Conservation (phyloP, 2,329 filamentous ascomycete genomes). For the Fusarium transvaalense region DNA sequence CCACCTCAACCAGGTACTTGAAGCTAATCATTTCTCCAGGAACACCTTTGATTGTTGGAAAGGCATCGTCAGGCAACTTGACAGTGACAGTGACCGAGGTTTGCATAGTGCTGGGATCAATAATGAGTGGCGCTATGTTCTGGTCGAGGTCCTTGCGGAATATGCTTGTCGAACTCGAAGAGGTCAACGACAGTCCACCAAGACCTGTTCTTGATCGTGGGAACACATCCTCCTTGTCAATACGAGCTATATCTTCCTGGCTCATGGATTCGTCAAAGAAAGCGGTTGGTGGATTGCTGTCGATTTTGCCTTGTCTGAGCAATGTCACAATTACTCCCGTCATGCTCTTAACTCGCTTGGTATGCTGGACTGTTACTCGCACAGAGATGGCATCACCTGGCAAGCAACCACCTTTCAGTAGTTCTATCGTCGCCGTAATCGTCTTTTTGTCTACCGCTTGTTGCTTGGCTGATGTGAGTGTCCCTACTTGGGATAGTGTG, state of each 20-base stretch:
- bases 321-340: slow-evolving; percentile 93
- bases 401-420: slow-evolving; percentile 84
- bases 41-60: slow-evolving; percentile 90
- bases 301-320: slow-evolving; percentile 90
- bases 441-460: slow-evolving; percentile 74
- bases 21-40: slow-evolving; percentile 96
- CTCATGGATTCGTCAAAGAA: slow-evolving; percentile 65
- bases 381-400: slow-evolving; percentile 87
- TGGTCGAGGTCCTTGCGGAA: slow-evolving; percentile 96
- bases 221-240: slow-evolving; percentile 85
- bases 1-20: slow-evolving; percentile 91
- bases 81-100: slow-evolving; percentile 86
- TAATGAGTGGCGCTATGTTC: slow-evolving; percentile 86
- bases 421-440: slow-evolving; percentile 87
- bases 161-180: slow-evolving; percentile 87
- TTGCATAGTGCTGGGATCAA: slow-evolving; percentile 83
- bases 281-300: slow-evolving; percentile 73
- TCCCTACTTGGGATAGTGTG: slow-evolving; percentile 52
- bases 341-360: slow-evolving; percentile 88
- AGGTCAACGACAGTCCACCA: slow-evolving; percentile 86
- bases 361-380: slow-evolving; percentile 86
- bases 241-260: slow-evolving; percentile 73
- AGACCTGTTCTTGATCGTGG: slow-evolving; percentile 89
- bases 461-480: slow-evolving; percentile 55
- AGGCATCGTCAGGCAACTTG: slow-evolving; percentile 88